Conservation (phyloP, 495 filamentous ascomycete species). For the Aspergillus mulundensis region DNA sequence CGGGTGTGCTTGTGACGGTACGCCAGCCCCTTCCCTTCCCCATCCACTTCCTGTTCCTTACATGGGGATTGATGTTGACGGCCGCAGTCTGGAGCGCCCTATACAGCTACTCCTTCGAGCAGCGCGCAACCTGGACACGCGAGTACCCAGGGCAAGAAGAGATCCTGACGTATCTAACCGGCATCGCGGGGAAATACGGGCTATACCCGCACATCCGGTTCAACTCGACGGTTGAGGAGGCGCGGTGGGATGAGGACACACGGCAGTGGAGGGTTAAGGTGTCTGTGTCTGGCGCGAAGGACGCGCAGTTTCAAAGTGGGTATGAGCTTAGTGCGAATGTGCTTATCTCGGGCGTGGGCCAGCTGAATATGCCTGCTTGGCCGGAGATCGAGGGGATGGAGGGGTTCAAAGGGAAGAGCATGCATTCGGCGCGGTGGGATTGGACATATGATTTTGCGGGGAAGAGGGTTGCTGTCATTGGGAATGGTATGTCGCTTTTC, state of each 20-base stretch:
- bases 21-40: too few relatives aligned
- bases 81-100: conserved; percentile 41
- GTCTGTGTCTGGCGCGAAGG: conserved; percentile 40
- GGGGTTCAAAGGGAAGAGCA: conserved; percentile 47
- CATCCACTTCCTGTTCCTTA: neutral
- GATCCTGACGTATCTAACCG: conserved; percentile 55
- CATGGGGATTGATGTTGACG: too few relatives aligned
- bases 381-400: conserved; percentile 58
- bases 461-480: conserved; percentile 52
- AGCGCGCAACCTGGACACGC: conserved; percentile 59
- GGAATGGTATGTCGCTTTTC: conserved; percentile 48
- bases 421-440: conserved; percentile 57
- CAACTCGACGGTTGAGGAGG: conserved; percentile 47
- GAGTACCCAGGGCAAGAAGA: conserved; percentile 63
- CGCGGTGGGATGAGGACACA: conserved; percentile 51
- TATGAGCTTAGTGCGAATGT: conserved; percentile 52
- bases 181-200: conserved; percentile 55
- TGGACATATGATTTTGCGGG: conserved; percentile 42
- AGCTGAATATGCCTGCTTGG: conserved; percentile 57
- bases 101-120: conserved; percentile 66
- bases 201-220: conserved; percentile 55
- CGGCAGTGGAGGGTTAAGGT: conserved; percentile 54
- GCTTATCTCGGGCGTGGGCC: conserved; percentile 61
- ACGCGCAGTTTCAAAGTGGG: conserved; percentile 36
- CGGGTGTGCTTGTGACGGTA: conserved; percentile 51